Evolutionary conservation across 345 rosid species (phyloP), one percentile per base, ranked within the genome.

Genomic region (Gossypium turneri): DNA sequence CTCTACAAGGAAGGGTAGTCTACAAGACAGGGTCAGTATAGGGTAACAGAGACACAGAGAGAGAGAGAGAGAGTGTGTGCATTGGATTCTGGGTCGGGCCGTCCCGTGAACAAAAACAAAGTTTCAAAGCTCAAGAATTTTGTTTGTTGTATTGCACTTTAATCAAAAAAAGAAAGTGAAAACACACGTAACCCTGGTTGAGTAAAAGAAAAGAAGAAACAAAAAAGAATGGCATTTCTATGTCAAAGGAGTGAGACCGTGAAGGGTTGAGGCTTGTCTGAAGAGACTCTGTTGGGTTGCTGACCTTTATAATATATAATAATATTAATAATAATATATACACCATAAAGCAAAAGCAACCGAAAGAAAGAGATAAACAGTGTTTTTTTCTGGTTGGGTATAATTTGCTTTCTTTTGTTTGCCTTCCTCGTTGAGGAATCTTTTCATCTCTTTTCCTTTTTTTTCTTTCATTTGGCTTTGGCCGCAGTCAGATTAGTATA

Each of bases 221-320:
- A 20, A 12, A 53, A 53, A 53, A 53, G 58, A 29, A 68, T 17
- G 29, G 29, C 57, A 20, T 68, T 78, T 50, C 73, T 52, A 78
- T 77, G 87, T 80, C 86, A 81, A 85, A 79, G 86, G 63, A 48
- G 11, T 12, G 64, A 25, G 63, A 11, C 62, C 29, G 38, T 59
- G 70, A 20, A 53, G 73, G 34, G 57, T 16, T 66, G 75, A 48
- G 61, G 19, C 19, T 57, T 48, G 73, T 9, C 73, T 69, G 44
- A 27, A 58, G 47, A 9, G 71, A 17, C 59, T 73, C 7, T 3
- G 24, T 20, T 47, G 78, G 72, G 79, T 27, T 66, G 83, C 85
- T 86, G 91, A 88, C 86, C 85, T 83, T 77, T 34, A 77, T 62
- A 85, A 85, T 82, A 87, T 64, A 79, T 83, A 86, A 84, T 48